These are phyloP conservation scores for Colletotrichum cuscutae DNA, from an alignment of 2,329 filamentous ascomycete genomes.

Conservation along the genomic window DNA sequence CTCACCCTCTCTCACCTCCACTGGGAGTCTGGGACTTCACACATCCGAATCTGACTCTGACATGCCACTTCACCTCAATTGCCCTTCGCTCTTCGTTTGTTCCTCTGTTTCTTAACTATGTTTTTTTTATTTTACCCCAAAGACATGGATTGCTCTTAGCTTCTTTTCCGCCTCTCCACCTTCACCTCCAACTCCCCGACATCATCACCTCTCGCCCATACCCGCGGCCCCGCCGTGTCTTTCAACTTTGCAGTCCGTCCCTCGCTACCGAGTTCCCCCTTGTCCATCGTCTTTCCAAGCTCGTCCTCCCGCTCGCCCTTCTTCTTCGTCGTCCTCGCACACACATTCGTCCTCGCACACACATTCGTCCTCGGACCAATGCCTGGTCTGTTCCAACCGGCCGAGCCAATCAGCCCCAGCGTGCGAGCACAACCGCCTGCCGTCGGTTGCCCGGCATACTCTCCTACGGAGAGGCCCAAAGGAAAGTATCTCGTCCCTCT, in stretches of 20 bases:
- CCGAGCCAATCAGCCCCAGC: conserved; percentile 12
- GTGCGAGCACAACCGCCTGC: not conserved
- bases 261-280: not conserved
- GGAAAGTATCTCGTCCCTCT: not conserved
- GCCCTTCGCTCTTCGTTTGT: not conserved
- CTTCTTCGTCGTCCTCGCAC: not conserved
- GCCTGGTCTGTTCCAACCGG: conserved; percentile 17
- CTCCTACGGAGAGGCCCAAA: not conserved
- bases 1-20: not conserved
- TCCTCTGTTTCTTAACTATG: not conserved
- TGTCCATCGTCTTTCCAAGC: conserved; percentile 1
- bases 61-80: conserved; percentile 9
- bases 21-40: not conserved
- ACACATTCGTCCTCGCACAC: conserved; percentile 13
- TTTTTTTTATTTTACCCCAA: not conserved
- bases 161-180: not conserved
- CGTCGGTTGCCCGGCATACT: not conserved
- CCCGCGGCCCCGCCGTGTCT: conserved; percentile 3
- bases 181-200: not conserved
- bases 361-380: conserved; percentile 20
- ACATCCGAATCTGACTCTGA: not conserved
- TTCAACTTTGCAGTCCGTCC: conserved; percentile 9
- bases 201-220: not conserved
- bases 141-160: conserved; percentile 10
- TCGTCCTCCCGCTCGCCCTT: not conserved